phyloP scores from a whole-genome alignment of 768 basidiomycete genomes.

The Pulveroboletus frians region DNA sequence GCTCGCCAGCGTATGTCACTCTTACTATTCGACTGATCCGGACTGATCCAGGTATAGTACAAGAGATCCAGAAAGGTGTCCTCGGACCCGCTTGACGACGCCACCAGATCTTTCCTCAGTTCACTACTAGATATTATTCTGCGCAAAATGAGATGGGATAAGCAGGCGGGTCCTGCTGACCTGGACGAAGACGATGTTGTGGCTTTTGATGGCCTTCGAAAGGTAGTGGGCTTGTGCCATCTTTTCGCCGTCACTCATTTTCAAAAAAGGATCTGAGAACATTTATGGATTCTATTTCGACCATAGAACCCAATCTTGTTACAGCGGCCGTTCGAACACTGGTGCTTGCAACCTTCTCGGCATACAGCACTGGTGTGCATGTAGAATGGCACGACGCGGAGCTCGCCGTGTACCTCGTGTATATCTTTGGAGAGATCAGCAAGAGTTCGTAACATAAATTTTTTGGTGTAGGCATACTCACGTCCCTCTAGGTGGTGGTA shows the following conservation, averaged over 20 bases:
- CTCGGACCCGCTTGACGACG: slow-evolving; percentile 55
- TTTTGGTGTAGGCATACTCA: not conserved
- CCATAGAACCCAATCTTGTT: slow-evolving; percentile 82
- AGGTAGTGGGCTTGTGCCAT: slow-evolving; percentile 42
- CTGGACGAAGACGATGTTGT: slow-evolving; percentile 83
- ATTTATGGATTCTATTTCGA: slow-evolving; percentile 81
- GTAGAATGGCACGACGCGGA: slow-evolving; percentile 93
- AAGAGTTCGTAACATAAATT: slow-evolving; percentile 55
- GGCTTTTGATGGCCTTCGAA: slow-evolving; percentile 81
- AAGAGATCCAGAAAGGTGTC: slow-evolving; percentile 67
- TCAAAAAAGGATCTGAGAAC: slow-evolving; percentile 69
- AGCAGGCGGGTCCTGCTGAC: slow-evolving; percentile 71
- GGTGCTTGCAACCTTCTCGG: slow-evolving; percentile 68
- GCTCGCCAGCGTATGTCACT: slow-evolving; percentile 57
- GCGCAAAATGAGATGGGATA: slow-evolving; percentile 88
- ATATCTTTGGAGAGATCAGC: slow-evolving; percentile 88
- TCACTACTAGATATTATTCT: slow-evolving; percentile 76
- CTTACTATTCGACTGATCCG: not conserved
- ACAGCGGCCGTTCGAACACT: slow-evolving; percentile 69
- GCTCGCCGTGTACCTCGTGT: slow-evolving; percentile 88
- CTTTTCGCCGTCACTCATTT: slow-evolving; percentile 11
- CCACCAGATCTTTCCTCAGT: slow-evolving; percentile 70
- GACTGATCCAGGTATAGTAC: slow-evolving; percentile 49
- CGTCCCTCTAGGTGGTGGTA: slow-evolving; percentile 53
- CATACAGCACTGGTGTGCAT: slow-evolving; percentile 52